Base-by-base conservation (phyloP, 1,284 basidiomycete species). In the Malassezia yamatoensis region DNA sequence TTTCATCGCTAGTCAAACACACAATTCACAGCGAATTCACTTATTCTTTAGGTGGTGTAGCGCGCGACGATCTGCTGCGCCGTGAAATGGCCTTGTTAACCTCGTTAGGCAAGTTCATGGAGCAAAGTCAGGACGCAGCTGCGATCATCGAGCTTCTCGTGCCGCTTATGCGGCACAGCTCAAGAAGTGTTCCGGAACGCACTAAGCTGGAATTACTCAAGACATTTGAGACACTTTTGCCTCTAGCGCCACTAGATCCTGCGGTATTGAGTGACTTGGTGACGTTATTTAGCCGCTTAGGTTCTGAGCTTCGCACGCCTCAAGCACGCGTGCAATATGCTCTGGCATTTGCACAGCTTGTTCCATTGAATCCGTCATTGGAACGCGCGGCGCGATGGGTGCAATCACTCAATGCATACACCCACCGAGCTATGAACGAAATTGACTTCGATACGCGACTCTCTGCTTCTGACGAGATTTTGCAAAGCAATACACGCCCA, bases 381-480 rank as follows among this genome's bases (percentile, higher is more conserved):
- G 48, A 18, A 21, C 60, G 65, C 4, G 62, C 66, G 11, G 55
- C 63, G 11, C 18, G 47, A 32, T 69, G 66, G 72, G 55, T 62
- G 13, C 46, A 46, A 2, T 66, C 59, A 1, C 80, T 98, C 58
- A 98, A 98, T 68, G 83, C 91, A 0, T 96, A 85, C 75, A 91
- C 89, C 1, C 76, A 75, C 1, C 85, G 82, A 64, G 81, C 89
- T 13, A 76, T 93, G 37, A 90, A 94, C 51, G 90, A 98, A 72
- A 87, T 90, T 1, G 89, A 98, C 74, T 96, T 96, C 67, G 88
- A 96, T 61, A 81, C 82, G 43, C 85, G 93, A 2, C 79, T 98
- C 13, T 75, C 77, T 1, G 90, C 88, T 0, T 96, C 90, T 74
- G 80, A 82, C 3, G 75, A 70, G 10, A 77, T 99, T 50, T 93